Base-by-base conservation (phyloP, 495 filamentous ascomycete species). In the Cercophora samala region DNA sequence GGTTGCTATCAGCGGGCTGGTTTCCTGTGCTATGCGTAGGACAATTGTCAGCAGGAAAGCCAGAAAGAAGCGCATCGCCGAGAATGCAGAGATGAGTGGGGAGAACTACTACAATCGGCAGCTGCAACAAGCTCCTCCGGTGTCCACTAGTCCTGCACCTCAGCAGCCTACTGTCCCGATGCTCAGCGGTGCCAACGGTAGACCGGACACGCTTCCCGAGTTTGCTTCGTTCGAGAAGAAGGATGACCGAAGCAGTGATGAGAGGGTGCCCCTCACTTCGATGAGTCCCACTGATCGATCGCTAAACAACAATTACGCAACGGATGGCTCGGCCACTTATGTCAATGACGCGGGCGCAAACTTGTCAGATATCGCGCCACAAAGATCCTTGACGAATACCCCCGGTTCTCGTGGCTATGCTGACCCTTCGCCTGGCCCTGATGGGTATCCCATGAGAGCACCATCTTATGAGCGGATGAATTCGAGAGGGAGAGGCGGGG, bases 11-110 rank as follows among this genome's bases (percentile, higher is more conserved):
- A 92, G 90, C 76, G 89, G 90, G 26, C 86, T 99, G 60, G 88
- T 97, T 62, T 93, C 91, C 11, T 99, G 95, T 74, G 93, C 93
- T n/a, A 98, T 98, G 93, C 90, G 95, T 66, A 88, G 95, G 58
- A 97, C 94, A 1, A 82, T 99, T 13, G 93, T 98, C 62, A 90
- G 90, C 73, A 87, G 93, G 62, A 97, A 97, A 80, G 93, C 94
- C 13, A 83, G 93, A 66, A 93, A 93, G 83, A 92, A 88, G 81
- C 86, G 93, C 25, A 97, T 99, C 73, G 91, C 89, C 1, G 91
- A 95, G 71, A 97, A 97, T 75, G 88, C 93, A 2, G 92, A 97
- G 72, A 97, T 97, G 93, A 98, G 91, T 75, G 93, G 93, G 21
- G 86, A 93, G 67, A 93, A 91, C 74, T 97, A 89, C 76, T 97